Percentiles rank a stretch among this genome's conserved stretches.
Evolutionary conservation across 352 stramenopile species (phyloP).

Genomic region (Globisporangium acanthophoron): DNA sequence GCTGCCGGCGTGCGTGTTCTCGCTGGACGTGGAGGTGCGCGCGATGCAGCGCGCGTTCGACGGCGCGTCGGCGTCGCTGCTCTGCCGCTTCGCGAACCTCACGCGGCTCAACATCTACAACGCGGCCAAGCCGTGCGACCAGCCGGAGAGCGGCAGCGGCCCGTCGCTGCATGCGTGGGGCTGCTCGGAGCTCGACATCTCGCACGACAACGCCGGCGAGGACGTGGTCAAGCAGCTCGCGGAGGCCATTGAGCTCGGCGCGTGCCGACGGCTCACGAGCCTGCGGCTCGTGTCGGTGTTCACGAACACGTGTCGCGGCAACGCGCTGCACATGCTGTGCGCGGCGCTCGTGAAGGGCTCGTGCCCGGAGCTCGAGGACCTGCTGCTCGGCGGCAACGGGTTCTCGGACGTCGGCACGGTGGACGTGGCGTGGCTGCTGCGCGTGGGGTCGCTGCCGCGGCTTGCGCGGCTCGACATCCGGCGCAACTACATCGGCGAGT

Average conservation of each 20-base stretch:
- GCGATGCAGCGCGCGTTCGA: conserved; percentile 29
- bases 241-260: conserved; percentile 23
- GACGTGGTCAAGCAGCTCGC: conserved; percentile 40
- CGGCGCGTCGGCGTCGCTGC: conserved; percentile 13
- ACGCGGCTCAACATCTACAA: conserved; percentile 22
- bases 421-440: conserved; percentile 41
- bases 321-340: conserved; percentile 38
- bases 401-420: conserved; percentile 48
- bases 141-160: neutral
- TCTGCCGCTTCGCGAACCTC: conserved; percentile 50
- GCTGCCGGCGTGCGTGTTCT: conserved; percentile 42
- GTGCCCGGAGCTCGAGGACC: conserved; percentile 45
- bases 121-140: conserved; percentile 21
- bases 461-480: conserved; percentile 58
- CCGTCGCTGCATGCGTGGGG: conserved; percentile 55
- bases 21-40: conserved; percentile 43
- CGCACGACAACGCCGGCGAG: conserved; percentile 52
- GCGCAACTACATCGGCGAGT: conserved; percentile 69
- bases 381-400: conserved; percentile 63
- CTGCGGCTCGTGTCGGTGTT: conserved; percentile 70
- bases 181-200: conserved; percentile 51
- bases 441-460: conserved; percentile 20
- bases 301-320: conserved; percentile 53
- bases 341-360: conserved; percentile 31
- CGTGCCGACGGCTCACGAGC: conserved; percentile 37